Evolutionary conservation across 192 early-diverging fungal genomes (phyloP).

Genomic region (Backusella luteola): DNA sequence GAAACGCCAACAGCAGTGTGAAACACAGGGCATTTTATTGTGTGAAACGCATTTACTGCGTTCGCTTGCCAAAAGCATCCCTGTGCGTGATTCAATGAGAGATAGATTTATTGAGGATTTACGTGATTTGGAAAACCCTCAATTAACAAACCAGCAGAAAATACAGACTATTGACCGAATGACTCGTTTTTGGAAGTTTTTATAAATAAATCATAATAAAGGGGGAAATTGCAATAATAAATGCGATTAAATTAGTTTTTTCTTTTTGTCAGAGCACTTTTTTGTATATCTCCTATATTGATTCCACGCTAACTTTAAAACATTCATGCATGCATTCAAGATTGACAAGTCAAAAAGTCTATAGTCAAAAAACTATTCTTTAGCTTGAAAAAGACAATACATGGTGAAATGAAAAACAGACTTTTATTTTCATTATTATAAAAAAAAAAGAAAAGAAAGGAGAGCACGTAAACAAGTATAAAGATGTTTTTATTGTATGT

Average conservation of each 20-base stretch:
- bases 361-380: background rate
- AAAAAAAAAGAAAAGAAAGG: background rate
- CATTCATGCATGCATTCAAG: background rate
- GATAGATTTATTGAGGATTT: constrained; percentile 76
- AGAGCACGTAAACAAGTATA: background rate
- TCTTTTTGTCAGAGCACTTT: background rate
- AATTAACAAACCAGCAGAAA: constrained; percentile 50
- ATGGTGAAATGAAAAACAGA: background rate
- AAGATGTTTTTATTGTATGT: background rate
- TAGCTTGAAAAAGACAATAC: background rate
- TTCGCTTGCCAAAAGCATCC: constrained; percentile 42
- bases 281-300: background rate
- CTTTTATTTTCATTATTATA: background rate
- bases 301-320: background rate
- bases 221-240: background rate
- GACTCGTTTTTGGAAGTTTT: constrained; percentile 64
- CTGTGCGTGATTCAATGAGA: constrained; percentile 47
- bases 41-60: constrained; percentile 64
- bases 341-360: background rate
- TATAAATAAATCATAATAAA: constrained; percentile 24
- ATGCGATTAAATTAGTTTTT: too few relatives aligned
- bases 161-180: constrained; percentile 60
- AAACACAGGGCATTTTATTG: constrained; percentile 62
- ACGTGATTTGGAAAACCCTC: constrained; percentile 68
- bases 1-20: constrained; percentile 35